These are phyloP conservation scores for Trypanosoma conorhini DNA, from an alignment of 208 protist genomes.

Conservation along the genomic window DNA sequence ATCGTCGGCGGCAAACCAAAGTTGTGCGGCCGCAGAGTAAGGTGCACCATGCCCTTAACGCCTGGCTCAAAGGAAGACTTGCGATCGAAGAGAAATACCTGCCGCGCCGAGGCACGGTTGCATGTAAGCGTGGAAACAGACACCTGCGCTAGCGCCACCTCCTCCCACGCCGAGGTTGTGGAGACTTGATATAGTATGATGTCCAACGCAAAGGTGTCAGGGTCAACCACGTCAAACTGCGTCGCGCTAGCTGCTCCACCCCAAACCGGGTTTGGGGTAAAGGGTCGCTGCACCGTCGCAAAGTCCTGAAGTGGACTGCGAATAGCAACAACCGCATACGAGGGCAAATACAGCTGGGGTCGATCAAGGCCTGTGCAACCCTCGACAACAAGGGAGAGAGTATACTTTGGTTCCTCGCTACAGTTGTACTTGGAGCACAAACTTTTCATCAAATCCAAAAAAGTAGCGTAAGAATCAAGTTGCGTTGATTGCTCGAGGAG, in stretches of 20 bases:
- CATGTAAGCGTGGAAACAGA: constrained; percentile 45
- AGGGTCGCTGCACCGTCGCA: constrained; percentile 30
- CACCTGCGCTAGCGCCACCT: constrained; percentile 68
- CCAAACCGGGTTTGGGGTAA: constrained; percentile 62
- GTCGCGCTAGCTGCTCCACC: constrained; percentile 26
- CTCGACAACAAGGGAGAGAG: constrained; percentile 49
- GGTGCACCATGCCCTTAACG: constrained; percentile 55
- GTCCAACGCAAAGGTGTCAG: constrained; percentile 44
- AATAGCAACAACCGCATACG: constrained; percentile 58
- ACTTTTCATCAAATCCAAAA: constrained; percentile 56
- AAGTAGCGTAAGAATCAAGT: constrained; percentile 43
- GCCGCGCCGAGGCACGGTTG: constrained; percentile 47
- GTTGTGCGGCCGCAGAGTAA: constrained; percentile 51
- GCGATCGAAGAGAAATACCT: constrained; percentile 65
- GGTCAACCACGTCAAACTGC: constrained; percentile 62
- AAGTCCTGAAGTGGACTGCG: constrained; percentile 64
- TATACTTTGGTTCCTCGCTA: constrained; percentile 37
- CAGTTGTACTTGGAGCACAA: constrained; percentile 50
- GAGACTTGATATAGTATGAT: constrained; percentile 49
- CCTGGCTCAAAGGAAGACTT: constrained; percentile 33
- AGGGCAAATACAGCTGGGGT: constrained; percentile 48
- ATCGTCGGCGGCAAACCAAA: constrained; percentile 44
- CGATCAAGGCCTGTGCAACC: constrained; percentile 71
- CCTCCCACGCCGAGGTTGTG: constrained; percentile 31
- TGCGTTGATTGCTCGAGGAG: background rate